These are phyloP conservation scores for Fragaria vesca DNA, from an alignment of 306 rosid species.

Conservation along the genomic window DNA sequence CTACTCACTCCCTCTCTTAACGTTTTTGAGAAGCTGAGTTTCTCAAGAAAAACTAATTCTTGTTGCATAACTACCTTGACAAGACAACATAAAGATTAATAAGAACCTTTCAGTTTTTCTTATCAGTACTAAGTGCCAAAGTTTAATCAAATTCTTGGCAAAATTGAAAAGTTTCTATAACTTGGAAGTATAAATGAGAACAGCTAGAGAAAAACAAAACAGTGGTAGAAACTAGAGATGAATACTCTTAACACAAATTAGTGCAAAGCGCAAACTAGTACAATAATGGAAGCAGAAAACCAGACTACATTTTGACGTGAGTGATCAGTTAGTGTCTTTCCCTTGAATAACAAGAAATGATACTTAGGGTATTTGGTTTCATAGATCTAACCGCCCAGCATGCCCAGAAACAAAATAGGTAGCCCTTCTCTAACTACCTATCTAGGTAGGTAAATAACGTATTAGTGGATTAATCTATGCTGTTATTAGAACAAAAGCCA, in stretches of 20 bases:
- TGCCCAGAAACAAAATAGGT: not conserved
- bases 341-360: not conserved
- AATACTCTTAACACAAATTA: not conserved
- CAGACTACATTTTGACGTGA: not conserved
- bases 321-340: not conserved
- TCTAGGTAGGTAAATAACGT: slow-evolving; percentile 14
- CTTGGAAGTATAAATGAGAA: not conserved
- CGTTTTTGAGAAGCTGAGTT: not conserved
- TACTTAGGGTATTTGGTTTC: not conserved
- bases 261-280: not conserved
- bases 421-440: not conserved
- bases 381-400: not conserved
- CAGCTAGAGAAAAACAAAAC: not conserved
- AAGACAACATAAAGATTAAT: not conserved
- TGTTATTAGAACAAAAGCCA: not conserved
- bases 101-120: not conserved
- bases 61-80: slow-evolving; percentile 6
- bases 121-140: not conserved
- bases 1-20: not conserved
- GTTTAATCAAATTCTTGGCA: not conserved
- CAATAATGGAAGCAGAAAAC: not conserved
- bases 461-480: not conserved
- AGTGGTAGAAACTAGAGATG: not conserved
- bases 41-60: slow-evolving; percentile 1
- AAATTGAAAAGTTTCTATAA: not conserved